phyloP scores from a whole-genome alignment of 129 eudicot genomes.

The Ambrosia trifida region DNA sequence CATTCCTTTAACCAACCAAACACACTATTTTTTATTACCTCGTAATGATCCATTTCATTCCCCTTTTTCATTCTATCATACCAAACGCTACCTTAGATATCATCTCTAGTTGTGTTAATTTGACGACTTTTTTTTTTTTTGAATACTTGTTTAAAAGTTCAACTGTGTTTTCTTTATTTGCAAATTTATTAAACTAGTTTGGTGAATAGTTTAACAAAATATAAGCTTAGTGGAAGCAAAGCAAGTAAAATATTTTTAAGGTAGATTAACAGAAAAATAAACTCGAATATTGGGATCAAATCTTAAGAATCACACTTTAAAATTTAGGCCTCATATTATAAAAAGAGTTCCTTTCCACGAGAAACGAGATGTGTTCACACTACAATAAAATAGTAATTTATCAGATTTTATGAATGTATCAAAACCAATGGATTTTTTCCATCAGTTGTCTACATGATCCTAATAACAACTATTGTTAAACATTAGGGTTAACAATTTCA shows the following conservation, averaged over 20 bases:
- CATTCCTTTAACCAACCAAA: too few species aligned
- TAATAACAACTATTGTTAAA: too few species aligned
- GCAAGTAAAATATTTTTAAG: neutral
- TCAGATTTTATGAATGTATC: neutral
- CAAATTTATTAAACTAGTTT: constrained; percentile 1
- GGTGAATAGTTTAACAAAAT: neutral
- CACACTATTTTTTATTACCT: too few species aligned
- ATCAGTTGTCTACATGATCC: too few species aligned
- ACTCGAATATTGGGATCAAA: constrained; percentile 24
- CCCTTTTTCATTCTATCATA: too few species aligned
- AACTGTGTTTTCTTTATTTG: neutral
- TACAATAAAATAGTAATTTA: neutral
- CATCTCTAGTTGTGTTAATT: too few species aligned
- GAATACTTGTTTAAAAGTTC: neutral
- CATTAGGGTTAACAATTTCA: too few species aligned
- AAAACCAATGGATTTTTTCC: neutral
- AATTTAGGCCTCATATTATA: constrained; percentile 13
- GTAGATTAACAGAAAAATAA: constrained; percentile 5
- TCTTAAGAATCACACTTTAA: constrained; percentile 11
- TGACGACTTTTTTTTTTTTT: too few species aligned
- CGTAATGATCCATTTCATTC: too few species aligned
- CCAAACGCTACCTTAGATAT: too few species aligned
- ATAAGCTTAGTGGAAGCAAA: constrained; percentile 20
- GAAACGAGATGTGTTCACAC: constrained; percentile 26
- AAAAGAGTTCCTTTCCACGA: constrained; percentile 20